These are phyloP conservation scores for Mallotus repandus DNA, from an alignment of 441 rosid species.

Conservation along the genomic window DNA sequence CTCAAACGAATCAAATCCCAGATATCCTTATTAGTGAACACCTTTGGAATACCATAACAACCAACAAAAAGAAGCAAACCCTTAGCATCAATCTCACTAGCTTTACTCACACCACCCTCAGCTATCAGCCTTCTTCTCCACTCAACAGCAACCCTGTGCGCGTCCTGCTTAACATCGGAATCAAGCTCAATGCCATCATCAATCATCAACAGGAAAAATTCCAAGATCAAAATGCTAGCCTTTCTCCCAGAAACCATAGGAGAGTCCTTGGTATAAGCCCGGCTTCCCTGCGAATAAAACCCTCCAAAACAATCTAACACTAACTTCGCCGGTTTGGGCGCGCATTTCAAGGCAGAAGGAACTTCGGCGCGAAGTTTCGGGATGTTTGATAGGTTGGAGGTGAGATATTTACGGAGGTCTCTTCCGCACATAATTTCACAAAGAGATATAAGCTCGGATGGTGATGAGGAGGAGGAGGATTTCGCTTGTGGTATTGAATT, in stretches of 20 bases:
- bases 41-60: slow-evolving; percentile 61
- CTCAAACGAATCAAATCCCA: slow-evolving; percentile 51
- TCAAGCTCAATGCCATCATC: slow-evolving; percentile 10
- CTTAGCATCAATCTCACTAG: slow-evolving; percentile 52
- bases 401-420: slow-evolving; percentile 55
- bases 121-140: slow-evolving; percentile 63
- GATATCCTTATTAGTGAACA: slow-evolving; percentile 46
- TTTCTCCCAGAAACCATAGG: slow-evolving; percentile 51
- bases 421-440: slow-evolving; percentile 53
- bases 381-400: slow-evolving; percentile 33
- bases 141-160: slow-evolving; percentile 45
- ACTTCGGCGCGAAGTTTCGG: slow-evolving; percentile 46
- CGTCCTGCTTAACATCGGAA: slow-evolving; percentile 29
- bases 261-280: slow-evolving; percentile 48
- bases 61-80: slow-evolving; percentile 68
- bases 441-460: slow-evolving; percentile 34
- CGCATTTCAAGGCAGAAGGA: slow-evolving; percentile 45
- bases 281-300: slow-evolving; percentile 57
- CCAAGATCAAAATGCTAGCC: slow-evolving; percentile 56
- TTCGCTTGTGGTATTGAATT: slow-evolving; percentile 9
- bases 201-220: slow-evolving; percentile 44
- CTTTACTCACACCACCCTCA: slow-evolving; percentile 60
- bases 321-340: slow-evolving; percentile 58
- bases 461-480: not conserved
- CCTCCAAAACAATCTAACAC: slow-evolving; percentile 69